Percentiles rank a stretch among this genome's conserved stretches.
These are phyloP conservation scores for Mollisiaceae sp. DNA, from an alignment of 2,329 filamentous ascomycete genomes.

Conservation along the genomic window DNA sequence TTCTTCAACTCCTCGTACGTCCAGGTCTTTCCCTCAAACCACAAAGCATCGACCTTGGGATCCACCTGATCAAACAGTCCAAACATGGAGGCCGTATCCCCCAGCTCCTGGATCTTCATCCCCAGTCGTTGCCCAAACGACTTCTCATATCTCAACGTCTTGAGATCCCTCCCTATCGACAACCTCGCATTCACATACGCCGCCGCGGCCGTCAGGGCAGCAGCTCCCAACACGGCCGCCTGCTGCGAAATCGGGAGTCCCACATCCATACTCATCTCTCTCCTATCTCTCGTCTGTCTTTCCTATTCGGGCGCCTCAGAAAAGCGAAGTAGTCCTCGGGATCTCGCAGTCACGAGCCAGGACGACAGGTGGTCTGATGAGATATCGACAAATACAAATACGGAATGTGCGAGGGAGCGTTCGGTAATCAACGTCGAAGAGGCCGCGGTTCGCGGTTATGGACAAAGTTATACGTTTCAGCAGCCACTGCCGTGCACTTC, in stretches of 20 bases:
- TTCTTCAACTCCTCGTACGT: slow-evolving; percentile 51
- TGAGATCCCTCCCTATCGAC: slow-evolving; percentile 47
- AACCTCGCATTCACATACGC: slow-evolving; percentile 52
- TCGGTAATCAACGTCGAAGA: slow-evolving; percentile 3
- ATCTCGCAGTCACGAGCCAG: neutral
- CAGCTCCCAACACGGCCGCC: slow-evolving; percentile 13
- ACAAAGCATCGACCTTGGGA: slow-evolving; percentile 48
- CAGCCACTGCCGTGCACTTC: slow-evolving; percentile 14
- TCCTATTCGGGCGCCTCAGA: neutral
- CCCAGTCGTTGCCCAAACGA: slow-evolving; percentile 44
- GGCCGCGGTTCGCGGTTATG: slow-evolving; percentile 10
- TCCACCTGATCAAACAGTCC: slow-evolving; percentile 49
- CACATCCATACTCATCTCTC: slow-evolving; percentile 27
- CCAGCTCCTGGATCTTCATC: slow-evolving; percentile 45
- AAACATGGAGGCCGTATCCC: slow-evolving; percentile 48
- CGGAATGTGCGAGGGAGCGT: neutral
- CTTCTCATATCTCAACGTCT: slow-evolving; percentile 43
- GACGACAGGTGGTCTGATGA: neutral
- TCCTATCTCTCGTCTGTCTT: neutral
- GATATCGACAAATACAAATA: neutral
- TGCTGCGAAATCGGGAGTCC: slow-evolving; percentile 2
- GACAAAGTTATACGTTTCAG: slow-evolving; percentile 8
- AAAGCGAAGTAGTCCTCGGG: neutral
- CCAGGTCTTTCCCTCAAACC: slow-evolving; percentile 55
- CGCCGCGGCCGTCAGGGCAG: slow-evolving; percentile 40